A percentile compares a stretch with the other conserved stretches of the same genome.
Evolutionary conservation across 108 stramenopile species (phyloP).

Genomic region (Cyclostephanos tholiformis): DNA sequence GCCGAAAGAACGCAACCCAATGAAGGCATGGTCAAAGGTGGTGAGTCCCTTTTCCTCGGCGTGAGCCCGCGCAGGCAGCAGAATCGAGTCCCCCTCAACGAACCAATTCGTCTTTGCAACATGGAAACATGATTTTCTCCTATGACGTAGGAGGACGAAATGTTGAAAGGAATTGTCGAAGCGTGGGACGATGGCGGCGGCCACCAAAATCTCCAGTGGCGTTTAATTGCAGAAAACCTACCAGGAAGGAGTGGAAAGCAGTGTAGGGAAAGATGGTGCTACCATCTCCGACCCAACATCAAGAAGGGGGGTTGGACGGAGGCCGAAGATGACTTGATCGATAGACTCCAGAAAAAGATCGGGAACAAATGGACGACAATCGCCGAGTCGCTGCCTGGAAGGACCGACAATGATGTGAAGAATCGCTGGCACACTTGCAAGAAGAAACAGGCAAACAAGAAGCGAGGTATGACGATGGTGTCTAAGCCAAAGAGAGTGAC

Average conservation of each 20-base stretch:
- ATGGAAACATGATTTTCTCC: neutral
- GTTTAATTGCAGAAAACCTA: conserved; percentile 78
- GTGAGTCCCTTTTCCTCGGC: neutral
- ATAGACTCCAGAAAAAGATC: conserved; percentile 65
- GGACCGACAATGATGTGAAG: conserved; percentile 99
- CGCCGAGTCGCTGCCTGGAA: conserved; percentile 83
- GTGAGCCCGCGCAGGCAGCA: neutral
- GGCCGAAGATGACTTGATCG: conserved; percentile 87
- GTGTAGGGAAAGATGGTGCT: conserved; percentile 97
- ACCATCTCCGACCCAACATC: conserved; percentile 94
- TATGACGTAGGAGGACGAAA: conserved; percentile 6
- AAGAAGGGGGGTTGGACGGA: conserved; percentile 88
- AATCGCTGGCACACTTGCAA: conserved; percentile 96
- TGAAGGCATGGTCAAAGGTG: neutral
- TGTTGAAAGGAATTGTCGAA: conserved; percentile 5
- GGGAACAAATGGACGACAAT: conserved; percentile 91
- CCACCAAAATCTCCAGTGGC: conserved; percentile 59
- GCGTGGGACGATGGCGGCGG: neutral
- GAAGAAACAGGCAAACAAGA: conserved; percentile 39
- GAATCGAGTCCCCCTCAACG: neutral
- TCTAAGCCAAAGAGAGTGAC: neutral
- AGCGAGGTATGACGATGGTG: neutral
- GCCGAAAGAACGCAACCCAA: conserved; percentile 4
- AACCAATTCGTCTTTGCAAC: neutral
- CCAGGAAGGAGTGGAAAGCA: conserved; percentile 96